Evolutionary conservation across 495 filamentous ascomycete species (phyloP).

Genomic region (Haplographium delicatum): DNA sequence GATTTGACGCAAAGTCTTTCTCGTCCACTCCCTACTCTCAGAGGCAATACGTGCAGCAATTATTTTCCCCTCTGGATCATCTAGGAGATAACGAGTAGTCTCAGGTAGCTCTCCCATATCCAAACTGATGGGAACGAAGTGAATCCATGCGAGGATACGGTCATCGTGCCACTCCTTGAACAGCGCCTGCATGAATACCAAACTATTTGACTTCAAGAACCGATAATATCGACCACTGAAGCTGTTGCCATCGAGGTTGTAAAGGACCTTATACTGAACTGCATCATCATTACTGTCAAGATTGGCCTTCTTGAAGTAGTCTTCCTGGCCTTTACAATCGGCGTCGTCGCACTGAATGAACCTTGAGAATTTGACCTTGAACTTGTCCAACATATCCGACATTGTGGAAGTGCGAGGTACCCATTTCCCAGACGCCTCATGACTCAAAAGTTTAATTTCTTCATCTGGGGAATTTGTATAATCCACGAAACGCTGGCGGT

Average conservation of each 20-base stretch:
- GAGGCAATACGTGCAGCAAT: conserved; percentile 38
- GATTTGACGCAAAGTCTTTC: conserved; percentile 31
- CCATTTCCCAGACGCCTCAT: conserved; percentile 26
- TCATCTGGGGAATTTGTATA: conserved; percentile 58
- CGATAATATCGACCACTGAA: conserved; percentile 46
- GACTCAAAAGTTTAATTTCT: conserved; percentile 27
- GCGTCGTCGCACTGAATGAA: conserved; percentile 22
- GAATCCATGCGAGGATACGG: conserved; percentile 48
- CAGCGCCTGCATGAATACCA: conserved; percentile 59
- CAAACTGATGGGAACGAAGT: conserved; percentile 45
- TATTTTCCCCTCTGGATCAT: conserved; percentile 26
- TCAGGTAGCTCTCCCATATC: conserved; percentile 43
- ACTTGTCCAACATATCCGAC: conserved; percentile 24
- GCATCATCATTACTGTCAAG: conserved; percentile 19
- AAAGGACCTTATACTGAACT: conserved; percentile 29
- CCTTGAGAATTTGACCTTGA: conserved; percentile 32
- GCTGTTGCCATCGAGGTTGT: conserved; percentile 53
- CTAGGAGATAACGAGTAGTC: conserved; percentile 35
- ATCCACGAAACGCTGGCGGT: conserved; percentile 63
- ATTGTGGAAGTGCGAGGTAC: conserved; percentile 30
- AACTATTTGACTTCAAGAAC: conserved; percentile 49
- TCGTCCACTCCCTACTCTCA: conserved; percentile 38
- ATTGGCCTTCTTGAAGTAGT: conserved; percentile 26
- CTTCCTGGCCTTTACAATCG: conserved; percentile 18
- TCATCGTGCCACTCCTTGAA: conserved; percentile 57